Base-by-base conservation (phyloP, 1,284 basidiomycete genomes). In the Dichomitus squalens region DNA sequence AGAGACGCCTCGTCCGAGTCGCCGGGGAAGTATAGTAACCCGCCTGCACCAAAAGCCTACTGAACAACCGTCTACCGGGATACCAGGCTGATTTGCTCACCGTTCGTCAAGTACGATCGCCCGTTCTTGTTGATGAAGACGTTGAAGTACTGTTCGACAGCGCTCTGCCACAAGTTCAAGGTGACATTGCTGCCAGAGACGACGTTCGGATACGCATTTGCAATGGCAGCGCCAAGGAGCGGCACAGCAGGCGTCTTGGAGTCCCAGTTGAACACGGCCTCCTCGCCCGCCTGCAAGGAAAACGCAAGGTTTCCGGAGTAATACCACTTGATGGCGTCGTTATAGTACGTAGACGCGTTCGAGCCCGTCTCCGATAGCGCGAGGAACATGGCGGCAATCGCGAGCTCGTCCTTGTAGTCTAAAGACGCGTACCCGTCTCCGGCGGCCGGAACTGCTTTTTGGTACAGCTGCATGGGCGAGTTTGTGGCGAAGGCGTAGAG, bases 261-360 rank as follows among this genome's bases (percentile, higher is more conserved):
- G 69, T 96, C 94, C 95, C 95, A 97, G 69, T 96, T 95, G 76
- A 95, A 92, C 6, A 90, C 87, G 5, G 77, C 73, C 52, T 86
- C 75, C 40, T 79, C 75, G 1, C 77, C 63, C 1, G 61, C 47
- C 8, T 63, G 21, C 8, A 70, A 38, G 49, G 65, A 61, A 3
- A 43, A 76, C 4, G 75, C 73, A 0, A 94, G 79, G 16, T 77
- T 70, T 67, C 84, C 90, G 35, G 84, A 74, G 4, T 75, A 68
- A 70, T 89, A 95, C 67, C 83, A 83, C 3, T 73, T 68, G 66
- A 85, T 78, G 0, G 92, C 93, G 57, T 92, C 82, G 20, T 80
- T 69, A 66, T 87, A 91, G 38, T 61, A 63, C 7, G 49, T 34
- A 2, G 56, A 55, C 12, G 59, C 57, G 41, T 60, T 63, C 2